These are phyloP conservation scores for Paramecium sonneborni DNA, from an alignment of 73 alveolate species.

Conservation along the genomic window DNA sequence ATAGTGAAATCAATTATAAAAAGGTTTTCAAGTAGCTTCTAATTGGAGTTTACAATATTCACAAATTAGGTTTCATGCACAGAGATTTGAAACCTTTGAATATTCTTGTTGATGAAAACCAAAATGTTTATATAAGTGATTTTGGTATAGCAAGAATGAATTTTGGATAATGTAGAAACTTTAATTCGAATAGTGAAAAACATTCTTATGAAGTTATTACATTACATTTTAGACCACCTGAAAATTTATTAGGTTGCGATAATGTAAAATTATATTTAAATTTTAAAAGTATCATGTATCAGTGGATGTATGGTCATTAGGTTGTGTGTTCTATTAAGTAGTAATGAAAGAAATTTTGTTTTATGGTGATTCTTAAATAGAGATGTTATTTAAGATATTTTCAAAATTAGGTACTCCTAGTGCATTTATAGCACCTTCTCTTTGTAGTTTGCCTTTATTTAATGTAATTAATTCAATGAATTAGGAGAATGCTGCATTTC, in stretches of 20 bases:
- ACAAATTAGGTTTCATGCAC: background rate
- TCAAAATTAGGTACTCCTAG: slow-evolving; percentile 27
- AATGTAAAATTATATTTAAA: background rate
- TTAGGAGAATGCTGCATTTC: slow-evolving; percentile 1
- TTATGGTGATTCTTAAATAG: slow-evolving; percentile 21
- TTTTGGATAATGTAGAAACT: background rate
- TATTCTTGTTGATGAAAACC: slow-evolving; percentile 13
- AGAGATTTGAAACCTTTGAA: slow-evolving; percentile 50
- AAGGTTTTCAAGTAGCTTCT: background rate
- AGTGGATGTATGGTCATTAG: slow-evolving; percentile 33
- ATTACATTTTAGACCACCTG: slow-evolving; percentile 29
- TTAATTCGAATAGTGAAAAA: background rate
- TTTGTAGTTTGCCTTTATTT: background rate
- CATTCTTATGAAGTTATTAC: slow-evolving; percentile 19
- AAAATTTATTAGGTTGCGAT: slow-evolving; percentile 35
- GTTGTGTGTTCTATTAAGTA: slow-evolving; percentile 25
- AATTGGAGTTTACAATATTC: slow-evolving; percentile 13
- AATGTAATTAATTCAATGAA: background rate
- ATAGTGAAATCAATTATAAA: background rate
- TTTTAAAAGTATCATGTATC: background rate
- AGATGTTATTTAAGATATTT: slow-evolving; percentile 47
- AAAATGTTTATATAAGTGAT: slow-evolving; percentile 18
- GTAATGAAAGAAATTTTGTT: slow-evolving; percentile 9
- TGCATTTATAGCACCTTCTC: slow-evolving; percentile 23
- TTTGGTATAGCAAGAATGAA: slow-evolving; percentile 21